A percentile compares a stretch with the other conserved stretches of the same genome.
phyloP scores from a whole-genome alignment of 108 stramenopile genomes.

The Skeletonema costatum region DNA sequence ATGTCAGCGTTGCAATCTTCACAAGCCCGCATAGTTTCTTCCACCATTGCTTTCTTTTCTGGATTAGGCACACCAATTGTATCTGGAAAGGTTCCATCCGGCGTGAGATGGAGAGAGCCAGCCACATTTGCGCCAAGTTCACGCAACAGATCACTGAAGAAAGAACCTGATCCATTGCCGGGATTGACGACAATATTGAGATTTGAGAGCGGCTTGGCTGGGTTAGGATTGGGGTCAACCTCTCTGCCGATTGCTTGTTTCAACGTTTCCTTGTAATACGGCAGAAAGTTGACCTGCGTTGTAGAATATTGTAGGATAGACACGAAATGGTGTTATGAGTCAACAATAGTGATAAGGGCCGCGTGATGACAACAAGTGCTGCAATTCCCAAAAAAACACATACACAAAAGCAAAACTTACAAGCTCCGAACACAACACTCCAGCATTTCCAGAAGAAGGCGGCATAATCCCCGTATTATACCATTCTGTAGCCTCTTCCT shows the following conservation, averaged over 20 bases:
- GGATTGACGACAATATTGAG: slow-evolving; percentile 79
- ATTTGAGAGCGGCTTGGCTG: slow-evolving; percentile 49
- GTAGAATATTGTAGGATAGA: neutral
- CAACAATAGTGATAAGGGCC: neutral
- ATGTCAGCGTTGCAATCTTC: slow-evolving; percentile 67
- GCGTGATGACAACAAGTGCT: too few species aligned
- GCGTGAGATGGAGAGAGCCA: slow-evolving; percentile 52
- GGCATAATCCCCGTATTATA: slow-evolving; percentile 67
- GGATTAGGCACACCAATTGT: slow-evolving; percentile 81
- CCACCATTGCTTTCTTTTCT: slow-evolving; percentile 68
- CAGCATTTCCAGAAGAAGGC: slow-evolving; percentile 63
- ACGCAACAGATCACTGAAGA: slow-evolving; percentile 63
- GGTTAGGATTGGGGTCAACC: slow-evolving; percentile 20
- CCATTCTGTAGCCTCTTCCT: slow-evolving; percentile 48
- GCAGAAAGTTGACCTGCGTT: slow-evolving; percentile 70
- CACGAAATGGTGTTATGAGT: neutral
- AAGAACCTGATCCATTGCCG: slow-evolving; percentile 80
- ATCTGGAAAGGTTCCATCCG: slow-evolving; percentile 64
- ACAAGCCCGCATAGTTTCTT: slow-evolving; percentile 66
- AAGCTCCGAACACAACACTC: slow-evolving; percentile 57
- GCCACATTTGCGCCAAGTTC: slow-evolving; percentile 78
- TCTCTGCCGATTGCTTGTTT: slow-evolving; percentile 53
- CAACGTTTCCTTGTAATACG: slow-evolving; percentile 53
- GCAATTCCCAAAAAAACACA: too few species aligned
- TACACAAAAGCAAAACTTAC: slow-evolving; percentile 6